Percentiles rank a stretch among this genome's conserved stretches.
phyloP scores from a whole-genome alignment of 768 basidiomycete species.

The Mycena amicta region DNA sequence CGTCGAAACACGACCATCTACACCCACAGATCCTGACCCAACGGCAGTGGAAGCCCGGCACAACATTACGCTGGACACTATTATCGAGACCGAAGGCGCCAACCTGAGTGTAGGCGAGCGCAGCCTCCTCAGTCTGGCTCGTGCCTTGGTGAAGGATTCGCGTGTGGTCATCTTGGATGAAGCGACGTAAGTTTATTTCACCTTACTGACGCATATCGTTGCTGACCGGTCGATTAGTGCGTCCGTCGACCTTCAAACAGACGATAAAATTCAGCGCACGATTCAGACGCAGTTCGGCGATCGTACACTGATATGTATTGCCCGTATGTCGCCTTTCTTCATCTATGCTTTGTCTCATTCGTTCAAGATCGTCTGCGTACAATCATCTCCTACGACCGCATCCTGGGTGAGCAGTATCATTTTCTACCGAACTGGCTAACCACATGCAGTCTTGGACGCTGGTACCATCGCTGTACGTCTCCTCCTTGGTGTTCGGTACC shows the following conservation, averaged over 20 bases:
- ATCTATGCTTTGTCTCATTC: constrained; percentile 15
- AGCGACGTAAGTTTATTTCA: constrained; percentile 49
- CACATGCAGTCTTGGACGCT: constrained; percentile 54
- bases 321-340: constrained; percentile 48
- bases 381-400: constrained; percentile 76
- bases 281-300: constrained; percentile 74
- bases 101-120: constrained; percentile 76
- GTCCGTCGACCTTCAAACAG: constrained; percentile 78
- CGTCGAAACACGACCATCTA: constrained; percentile 29
- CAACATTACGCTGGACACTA: constrained; percentile 65
- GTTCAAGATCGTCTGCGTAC: constrained; percentile 69
- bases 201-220: too few species aligned
- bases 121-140: constrained; percentile 73
- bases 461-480: constrained; percentile 55
- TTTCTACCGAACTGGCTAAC: background rate
- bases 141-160: constrained; percentile 69
- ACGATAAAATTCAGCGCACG: constrained; percentile 80
- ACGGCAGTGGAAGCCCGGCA: constrained; percentile 48
- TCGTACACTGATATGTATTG: constrained; percentile 77
- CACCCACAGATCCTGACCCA: constrained; percentile 54
- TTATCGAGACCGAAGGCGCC: constrained; percentile 73
- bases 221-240: too few species aligned
- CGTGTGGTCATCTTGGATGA: constrained; percentile 81
- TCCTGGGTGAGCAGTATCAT: constrained; percentile 36
- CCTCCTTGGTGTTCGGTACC: background rate